Conservation (phyloP, 2,329 filamentous ascomycete species). For the Zymoseptoria pseudotritici region DNA sequence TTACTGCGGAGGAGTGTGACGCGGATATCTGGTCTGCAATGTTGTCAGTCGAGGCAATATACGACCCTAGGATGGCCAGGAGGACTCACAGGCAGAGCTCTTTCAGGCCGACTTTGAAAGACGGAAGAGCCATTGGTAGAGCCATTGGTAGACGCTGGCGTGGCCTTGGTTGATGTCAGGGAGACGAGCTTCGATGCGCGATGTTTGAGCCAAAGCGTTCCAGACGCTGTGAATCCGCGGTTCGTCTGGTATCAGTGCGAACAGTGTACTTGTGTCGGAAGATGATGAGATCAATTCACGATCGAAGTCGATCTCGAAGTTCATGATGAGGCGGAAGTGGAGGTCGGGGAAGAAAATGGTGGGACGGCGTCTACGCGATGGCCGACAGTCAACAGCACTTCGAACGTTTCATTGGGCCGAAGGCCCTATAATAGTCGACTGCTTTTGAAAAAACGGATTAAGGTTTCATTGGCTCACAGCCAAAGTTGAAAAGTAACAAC, state of each 20-base stretch:
- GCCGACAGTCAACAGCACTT: too few species aligned
- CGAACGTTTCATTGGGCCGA: too few species aligned
- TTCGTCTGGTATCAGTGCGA: neutral
- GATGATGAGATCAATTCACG: neutral
- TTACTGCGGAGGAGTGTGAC: conserved; percentile 70
- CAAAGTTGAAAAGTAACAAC: too few species aligned
- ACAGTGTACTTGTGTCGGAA: neutral
- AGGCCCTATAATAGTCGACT: too few species aligned
- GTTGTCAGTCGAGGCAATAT: conserved; percentile 5
- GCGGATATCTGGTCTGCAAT: conserved; percentile 66
- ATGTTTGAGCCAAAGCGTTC: neutral
- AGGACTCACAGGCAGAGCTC: conserved; percentile 30
- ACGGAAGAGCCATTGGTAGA: conserved; percentile 8
- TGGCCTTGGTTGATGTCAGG: neutral
- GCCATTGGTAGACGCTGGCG: conserved; percentile 6
- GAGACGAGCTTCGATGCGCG: neutral
- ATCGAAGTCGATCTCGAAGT: neutral
- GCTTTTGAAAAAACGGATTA: too few species aligned
- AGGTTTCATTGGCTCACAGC: too few species aligned
- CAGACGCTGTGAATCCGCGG: too few species aligned
- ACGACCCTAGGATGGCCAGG: neutral
- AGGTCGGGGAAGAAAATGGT: neutral
- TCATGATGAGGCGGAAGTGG: neutral
- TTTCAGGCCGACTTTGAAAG: conserved; percentile 29
- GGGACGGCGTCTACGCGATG: neutral